phyloP scores from a whole-genome alignment of 257 asterid species.

The Asclepias syriaca region DNA sequence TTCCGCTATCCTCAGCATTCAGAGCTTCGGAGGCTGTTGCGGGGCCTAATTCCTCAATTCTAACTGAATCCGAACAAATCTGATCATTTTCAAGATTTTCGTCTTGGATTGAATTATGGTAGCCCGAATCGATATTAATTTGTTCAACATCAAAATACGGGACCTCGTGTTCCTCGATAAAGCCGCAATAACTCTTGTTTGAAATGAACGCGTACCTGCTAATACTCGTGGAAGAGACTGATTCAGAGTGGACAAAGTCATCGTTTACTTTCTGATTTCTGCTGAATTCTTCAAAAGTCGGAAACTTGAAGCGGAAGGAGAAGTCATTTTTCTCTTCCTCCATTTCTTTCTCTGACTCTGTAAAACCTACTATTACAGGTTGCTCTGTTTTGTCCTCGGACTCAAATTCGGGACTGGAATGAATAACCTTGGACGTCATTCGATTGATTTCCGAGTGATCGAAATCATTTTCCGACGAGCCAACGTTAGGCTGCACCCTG shows the following conservation, averaged over 20 bases:
- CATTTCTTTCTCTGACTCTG: slow-evolving; percentile 18
- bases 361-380: slow-evolving; percentile 10
- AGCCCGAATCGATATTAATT: not conserved
- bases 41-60: not conserved
- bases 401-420: not conserved
- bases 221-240: slow-evolving; percentile 22
- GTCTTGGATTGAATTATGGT: not conserved
- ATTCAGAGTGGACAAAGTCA: slow-evolving; percentile 22
- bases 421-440: not conserved
- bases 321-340: slow-evolving; percentile 34
- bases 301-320: slow-evolving; percentile 54
- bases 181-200: slow-evolving; percentile 14
- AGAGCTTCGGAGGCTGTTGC: not conserved
- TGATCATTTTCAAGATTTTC: not conserved
- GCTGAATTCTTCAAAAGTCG: slow-evolving; percentile 57
- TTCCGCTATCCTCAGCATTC: slow-evolving; percentile 7
- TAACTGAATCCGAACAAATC: not conserved
- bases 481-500: slow-evolving; percentile 32
- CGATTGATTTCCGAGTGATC: slow-evolving; percentile 4
- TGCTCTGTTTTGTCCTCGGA: slow-evolving; percentile 19
- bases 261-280: slow-evolving; percentile 23
- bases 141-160: slow-evolving; percentile 6
- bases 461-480: slow-evolving; percentile 9
- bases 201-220: slow-evolving; percentile 26
- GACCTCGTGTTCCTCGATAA: slow-evolving; percentile 25